Base-by-base conservation (phyloP, 768 basidiomycete genomes). In the Trametes maxima region DNA sequence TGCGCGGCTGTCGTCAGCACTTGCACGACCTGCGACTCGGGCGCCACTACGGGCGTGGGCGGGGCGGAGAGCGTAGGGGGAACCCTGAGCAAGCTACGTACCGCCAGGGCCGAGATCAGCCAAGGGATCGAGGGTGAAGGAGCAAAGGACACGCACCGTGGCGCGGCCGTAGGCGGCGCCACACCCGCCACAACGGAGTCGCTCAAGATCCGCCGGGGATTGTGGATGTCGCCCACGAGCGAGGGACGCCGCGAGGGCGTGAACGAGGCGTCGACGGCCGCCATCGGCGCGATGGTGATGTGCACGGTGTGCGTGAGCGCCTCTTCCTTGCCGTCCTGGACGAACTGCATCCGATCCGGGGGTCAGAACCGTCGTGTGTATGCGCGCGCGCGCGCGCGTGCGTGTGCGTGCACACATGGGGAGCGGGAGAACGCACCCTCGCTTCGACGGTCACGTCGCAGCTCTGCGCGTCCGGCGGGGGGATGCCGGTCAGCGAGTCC, bases 401-500 rank as follows among this genome's bases (percentile, higher is more conserved):
- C 55, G 19, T 47, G 33, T 45, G 22, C 40, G n/a, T 47, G 10
- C 42, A 47, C 43, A 21, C 43, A 44, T 8, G 43, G 19, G 43
- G n/a, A 44, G 50, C 25, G 42, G 46, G 64, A 59, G 40, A 25
- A 76, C 83, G 59, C 70, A 94, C 92, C 77, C 85, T 84, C 14
- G 92, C 94, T 53, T 87, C 81, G 24, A 86, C 87, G 16, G 85
- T 88, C 61, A 96, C 83, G 52, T 88, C 85, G 68, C 87, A 87
- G 52, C 83, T 87, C 68, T 87, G 85, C 36, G 92, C 87, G 62
- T 91, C 89, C 37, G 85, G 78, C 42, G 87, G 83, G 17, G 94
- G 94, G 40, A 86, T 84, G 22, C 96, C 96, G 36, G 85, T 85
- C 19, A 98, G 79, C 52, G 87, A 84, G 62, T 93, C 91, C 51